Base-by-base conservation (phyloP, 352 stramenopile genomes). In the Discostella stelligera region DNA sequence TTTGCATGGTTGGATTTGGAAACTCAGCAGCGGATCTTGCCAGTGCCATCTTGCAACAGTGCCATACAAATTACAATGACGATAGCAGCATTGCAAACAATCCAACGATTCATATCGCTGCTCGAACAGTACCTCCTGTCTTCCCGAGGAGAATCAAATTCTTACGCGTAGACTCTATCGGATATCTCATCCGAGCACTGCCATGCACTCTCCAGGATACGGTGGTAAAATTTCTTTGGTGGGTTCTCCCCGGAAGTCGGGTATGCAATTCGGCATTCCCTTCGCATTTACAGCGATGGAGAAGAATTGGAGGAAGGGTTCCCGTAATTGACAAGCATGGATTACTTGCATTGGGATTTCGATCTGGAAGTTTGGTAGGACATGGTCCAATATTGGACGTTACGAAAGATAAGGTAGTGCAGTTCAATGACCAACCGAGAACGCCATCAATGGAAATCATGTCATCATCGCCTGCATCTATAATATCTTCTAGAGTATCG, bases 291-390 rank as follows among this genome's bases (percentile, higher is more conserved):
- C 74, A 77, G 60, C 41, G 75, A 54, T 86, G 79, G 79, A 62
- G 23, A 11, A 71, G 67, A 48, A 77, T 86, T 20, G n/a, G 71
- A 23, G 77, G 77, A 27, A 64, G 70, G 9, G 72, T 84, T 27
- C 77, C 77, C 39, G 62, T 87, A 4, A 82, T 87, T 59, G 76
- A 84, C 48, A 87, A 87, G 50, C 21, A 78, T 25, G 77, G 71
- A 49, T 61, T 64, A 50, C 53, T 87, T 61, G 67, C 80, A 20
- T 59, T 48, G 30, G 71, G 80, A 16, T 84, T 87, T 56, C 23
- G 63, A 70, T 66, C 66, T 16, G 80, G 80, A 44, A 44, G 41
- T 53, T 61, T 87, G n/a, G 73, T 82, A 18, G 80, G 80, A 4
- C 80, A 87, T 52, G 80, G 80, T 11, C 80, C 75, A 53, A 78